Evolutionary conservation across 768 basidiomycete species (phyloP), one percentile per base, ranked within the genome.

Genomic region (Lactifluus rugatus): DNA sequence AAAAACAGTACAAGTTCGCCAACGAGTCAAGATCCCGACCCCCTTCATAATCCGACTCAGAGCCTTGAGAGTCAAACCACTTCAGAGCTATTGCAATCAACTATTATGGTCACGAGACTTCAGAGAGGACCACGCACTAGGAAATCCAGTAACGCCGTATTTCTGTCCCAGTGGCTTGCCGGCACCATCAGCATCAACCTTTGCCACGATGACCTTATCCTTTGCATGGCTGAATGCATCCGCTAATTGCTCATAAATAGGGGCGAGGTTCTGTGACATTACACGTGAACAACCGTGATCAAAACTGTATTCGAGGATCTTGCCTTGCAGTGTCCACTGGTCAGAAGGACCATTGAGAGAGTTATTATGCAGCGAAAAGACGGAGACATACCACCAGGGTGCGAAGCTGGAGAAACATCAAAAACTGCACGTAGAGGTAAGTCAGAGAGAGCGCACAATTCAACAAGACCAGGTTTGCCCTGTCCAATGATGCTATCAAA

Each of bases 131-230:
- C 14, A 81, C 89, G 66, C 59, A 94, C 91, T 95, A 16, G 93
- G 93, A 74, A 78, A 95, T 32, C 91, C 92, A 13, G 77, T 81
- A 21, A 95, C 87, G 13, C 80, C 92, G 67, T 82, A 92, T 72
- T 84, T 82, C 64, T 80, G 71, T 56, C 89, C 93, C 42, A 93
- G 67, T 2, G 83, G 76, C 65, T 83, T 85, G 50, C 93, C 93
- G 42, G 69, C 85, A 50, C 92, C 91, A 67, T 97, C 93, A 1
- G 93, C 93, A 64, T 97, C 93, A 11, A 94, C 85, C 68, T 95
- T 95, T 53, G 92, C 93, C 64, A 97, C 81, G 51, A 90, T 66
- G 21, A 97, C 87, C 68, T 89, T 90, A 67, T 91, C 84, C 62
- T 86, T 86, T 52, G 78, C 81, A 54, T 85, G 80, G 3, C 79